These are phyloP conservation scores for Physcomitrellopsis africana DNA, from an alignment of 225 moss, liverwort and hornwort species.

Conservation along the genomic window DNA sequence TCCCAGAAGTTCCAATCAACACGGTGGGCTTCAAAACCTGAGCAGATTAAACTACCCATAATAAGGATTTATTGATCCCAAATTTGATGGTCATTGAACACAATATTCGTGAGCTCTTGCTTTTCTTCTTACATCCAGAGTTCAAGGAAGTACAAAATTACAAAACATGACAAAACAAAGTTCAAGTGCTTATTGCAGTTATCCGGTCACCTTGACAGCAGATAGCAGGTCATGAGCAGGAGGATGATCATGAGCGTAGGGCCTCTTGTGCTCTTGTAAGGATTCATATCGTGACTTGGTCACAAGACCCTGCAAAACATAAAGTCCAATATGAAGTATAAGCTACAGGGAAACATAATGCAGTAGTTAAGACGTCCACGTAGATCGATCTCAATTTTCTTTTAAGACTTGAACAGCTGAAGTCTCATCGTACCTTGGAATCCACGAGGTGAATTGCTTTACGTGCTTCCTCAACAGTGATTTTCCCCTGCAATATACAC, in stretches of 20 bases:
- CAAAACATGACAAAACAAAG: constrained; percentile 11
- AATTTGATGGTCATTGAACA: constrained; percentile 1
- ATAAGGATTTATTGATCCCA: neutral
- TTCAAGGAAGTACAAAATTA: constrained; percentile 14
- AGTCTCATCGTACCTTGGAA: constrained; percentile 62
- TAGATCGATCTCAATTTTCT: neutral
- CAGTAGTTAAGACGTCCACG: constrained; percentile 7
- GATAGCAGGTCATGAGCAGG: constrained; percentile 56
- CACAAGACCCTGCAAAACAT: constrained; percentile 68
- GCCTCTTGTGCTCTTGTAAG: constrained; percentile 73
- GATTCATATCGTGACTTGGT: constrained; percentile 75
- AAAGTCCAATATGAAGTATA: constrained; percentile 10
- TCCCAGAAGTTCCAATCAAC: constrained; percentile 83
- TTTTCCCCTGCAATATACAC: constrained; percentile 55
- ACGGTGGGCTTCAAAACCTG: constrained; percentile 81
- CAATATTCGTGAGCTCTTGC: constrained; percentile 15
- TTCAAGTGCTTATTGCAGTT: neutral
- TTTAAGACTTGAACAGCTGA: constrained; percentile 1
- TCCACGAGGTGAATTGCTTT: constrained; percentile 79
- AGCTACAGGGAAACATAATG: constrained; percentile 18
- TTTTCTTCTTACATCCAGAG: neutral
- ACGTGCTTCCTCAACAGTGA: constrained; percentile 71
- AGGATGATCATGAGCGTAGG: constrained; percentile 71
- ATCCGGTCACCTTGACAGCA: constrained; percentile 67
- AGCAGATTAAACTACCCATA: constrained; percentile 5